Conservation (phyloP, 2,329 filamentous ascomycete species). For the Nothopassalora personata region DNA sequence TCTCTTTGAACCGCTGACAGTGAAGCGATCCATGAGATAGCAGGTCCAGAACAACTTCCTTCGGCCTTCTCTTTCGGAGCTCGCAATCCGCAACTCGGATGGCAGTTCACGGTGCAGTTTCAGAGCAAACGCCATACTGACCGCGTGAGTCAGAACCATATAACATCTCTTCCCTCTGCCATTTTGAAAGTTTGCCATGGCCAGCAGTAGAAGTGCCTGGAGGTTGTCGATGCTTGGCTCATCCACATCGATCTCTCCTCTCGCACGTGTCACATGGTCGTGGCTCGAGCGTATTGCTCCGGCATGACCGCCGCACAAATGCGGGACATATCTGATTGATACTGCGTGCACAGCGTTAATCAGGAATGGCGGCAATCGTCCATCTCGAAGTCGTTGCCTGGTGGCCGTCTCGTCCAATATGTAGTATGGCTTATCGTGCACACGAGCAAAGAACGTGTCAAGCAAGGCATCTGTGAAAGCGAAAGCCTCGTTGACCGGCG, state of each 20-base stretch:
- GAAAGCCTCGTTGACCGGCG: conserved; percentile 12
- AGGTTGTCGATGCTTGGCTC: conserved; percentile 74
- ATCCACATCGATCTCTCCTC: conserved; percentile 68
- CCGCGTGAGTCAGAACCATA: conserved; percentile 74
- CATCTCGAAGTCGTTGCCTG: conserved; percentile 64
- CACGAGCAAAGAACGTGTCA: conserved; percentile 71
- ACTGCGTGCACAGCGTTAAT: conserved; percentile 51
- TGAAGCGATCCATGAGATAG: conserved; percentile 80
- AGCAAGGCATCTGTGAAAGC: conserved; percentile 37
- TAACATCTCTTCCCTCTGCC: conserved; percentile 81
- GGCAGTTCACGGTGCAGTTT: conserved; percentile 75
- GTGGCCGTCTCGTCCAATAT: conserved; percentile 73
- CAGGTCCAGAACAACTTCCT: conserved; percentile 84
- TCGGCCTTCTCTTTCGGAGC: conserved; percentile 68
- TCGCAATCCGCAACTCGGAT: conserved; percentile 54
- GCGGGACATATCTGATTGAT: conserved; percentile 59
- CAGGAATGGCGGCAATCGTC: conserved; percentile 54
- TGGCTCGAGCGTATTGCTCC: conserved; percentile 64
- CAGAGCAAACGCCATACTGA: conserved; percentile 77
- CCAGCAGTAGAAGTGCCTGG: conserved; percentile 69
- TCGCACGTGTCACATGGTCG: conserved; percentile 65
- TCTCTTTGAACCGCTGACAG: conserved; percentile 72
- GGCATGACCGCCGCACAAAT: conserved; percentile 59
- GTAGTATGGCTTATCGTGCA: conserved; percentile 77
- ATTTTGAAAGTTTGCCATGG: conserved; percentile 68